phyloP scores from a whole-genome alignment of 2,329 filamentous ascomycete genomes.

The Fusarium denticulatum region DNA sequence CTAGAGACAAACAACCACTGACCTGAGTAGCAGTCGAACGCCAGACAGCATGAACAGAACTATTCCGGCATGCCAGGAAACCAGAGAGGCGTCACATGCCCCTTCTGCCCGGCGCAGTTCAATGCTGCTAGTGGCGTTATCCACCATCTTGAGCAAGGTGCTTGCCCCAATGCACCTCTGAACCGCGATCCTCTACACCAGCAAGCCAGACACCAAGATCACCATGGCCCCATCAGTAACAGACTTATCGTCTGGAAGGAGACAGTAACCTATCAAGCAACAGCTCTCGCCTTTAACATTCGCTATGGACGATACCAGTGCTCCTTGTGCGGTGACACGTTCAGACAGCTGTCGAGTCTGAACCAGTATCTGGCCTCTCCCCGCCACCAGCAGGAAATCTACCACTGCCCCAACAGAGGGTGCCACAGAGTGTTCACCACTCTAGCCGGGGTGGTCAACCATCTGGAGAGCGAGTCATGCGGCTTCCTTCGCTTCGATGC shows the following conservation, averaged over 20 bases:
- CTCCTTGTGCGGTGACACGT: constrained; percentile 59
- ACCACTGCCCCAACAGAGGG: constrained; percentile 52
- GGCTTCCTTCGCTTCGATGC: constrained; percentile 51
- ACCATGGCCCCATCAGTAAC: constrained; percentile 59
- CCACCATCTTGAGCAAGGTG: constrained; percentile 66
- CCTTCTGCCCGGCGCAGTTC: constrained; percentile 61
- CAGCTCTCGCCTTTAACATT: constrained; percentile 54
- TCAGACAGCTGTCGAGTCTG: constrained; percentile 49
- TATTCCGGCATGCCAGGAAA: background rate
- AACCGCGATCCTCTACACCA: constrained; percentile 60
- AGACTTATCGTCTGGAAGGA: constrained; percentile 59
- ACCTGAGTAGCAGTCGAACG: background rate
- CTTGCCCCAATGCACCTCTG: constrained; percentile 59
- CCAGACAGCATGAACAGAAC: background rate
- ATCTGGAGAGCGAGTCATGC: constrained; percentile 57
- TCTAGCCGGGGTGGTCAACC: constrained; percentile 53
- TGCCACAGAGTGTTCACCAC: constrained; percentile 53
- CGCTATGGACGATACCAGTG: constrained; percentile 42
- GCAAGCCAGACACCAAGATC: constrained; percentile 58
- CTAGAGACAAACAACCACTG: background rate
- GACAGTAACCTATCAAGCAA: constrained; percentile 51
- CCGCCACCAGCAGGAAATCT: constrained; percentile 50
- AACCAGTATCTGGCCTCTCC: constrained; percentile 66
- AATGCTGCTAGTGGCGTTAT: constrained; percentile 63
- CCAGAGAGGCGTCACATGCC: constrained; percentile 53